Percentiles rank a stretch among this genome's conserved stretches.
These are phyloP conservation scores for Aspergillus sp. DNA, from an alignment of 2,329 filamentous ascomycete species.

Conservation along the genomic window DNA sequence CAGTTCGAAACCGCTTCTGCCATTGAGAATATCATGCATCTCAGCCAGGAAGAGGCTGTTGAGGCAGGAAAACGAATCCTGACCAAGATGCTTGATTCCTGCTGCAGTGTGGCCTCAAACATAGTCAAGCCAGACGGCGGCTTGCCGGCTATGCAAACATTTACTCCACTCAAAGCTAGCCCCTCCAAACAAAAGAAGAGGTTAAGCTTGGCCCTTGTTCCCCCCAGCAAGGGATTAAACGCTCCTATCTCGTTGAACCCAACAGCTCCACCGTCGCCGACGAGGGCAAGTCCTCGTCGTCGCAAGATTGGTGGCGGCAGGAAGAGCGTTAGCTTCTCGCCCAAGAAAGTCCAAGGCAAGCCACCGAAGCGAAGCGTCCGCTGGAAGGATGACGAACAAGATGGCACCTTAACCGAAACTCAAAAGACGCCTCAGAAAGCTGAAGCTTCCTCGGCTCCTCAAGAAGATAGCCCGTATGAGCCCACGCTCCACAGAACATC, in stretches of 20 bases:
- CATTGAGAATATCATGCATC: slow-evolving; percentile 76
- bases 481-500: slow-evolving; percentile 57
- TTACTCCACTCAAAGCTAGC: slow-evolving; percentile 71
- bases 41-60: slow-evolving; percentile 84
- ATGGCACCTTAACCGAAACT: slow-evolving; percentile 85
- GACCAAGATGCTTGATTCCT: slow-evolving; percentile 75
- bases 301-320: slow-evolving; percentile 66
- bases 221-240: slow-evolving; percentile 32
- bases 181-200: slow-evolving; percentile 73
- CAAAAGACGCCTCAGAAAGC: slow-evolving; percentile 83
- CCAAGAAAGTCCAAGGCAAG: slow-evolving; percentile 66
- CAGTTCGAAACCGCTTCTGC: slow-evolving; percentile 91
- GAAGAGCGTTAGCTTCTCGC: slow-evolving; percentile 81
- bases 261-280: slow-evolving; percentile 60
- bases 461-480: slow-evolving; percentile 59
- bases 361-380: slow-evolving; percentile 79
- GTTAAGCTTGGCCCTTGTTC: slow-evolving; percentile 44
- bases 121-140: slow-evolving; percentile 88
- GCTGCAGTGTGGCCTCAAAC: slow-evolving; percentile 74
- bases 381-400: slow-evolving; percentile 90
- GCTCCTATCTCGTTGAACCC: slow-evolving; percentile 38
- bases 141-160: slow-evolving; percentile 58
- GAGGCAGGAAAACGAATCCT: slow-evolving; percentile 78
- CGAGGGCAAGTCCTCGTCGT: slow-evolving; percentile 79
- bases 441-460: slow-evolving; percentile 55